phyloP scores from a whole-genome alignment of 2,329 filamentous ascomycete species.

The Dactylellina haptotyla region DNA sequence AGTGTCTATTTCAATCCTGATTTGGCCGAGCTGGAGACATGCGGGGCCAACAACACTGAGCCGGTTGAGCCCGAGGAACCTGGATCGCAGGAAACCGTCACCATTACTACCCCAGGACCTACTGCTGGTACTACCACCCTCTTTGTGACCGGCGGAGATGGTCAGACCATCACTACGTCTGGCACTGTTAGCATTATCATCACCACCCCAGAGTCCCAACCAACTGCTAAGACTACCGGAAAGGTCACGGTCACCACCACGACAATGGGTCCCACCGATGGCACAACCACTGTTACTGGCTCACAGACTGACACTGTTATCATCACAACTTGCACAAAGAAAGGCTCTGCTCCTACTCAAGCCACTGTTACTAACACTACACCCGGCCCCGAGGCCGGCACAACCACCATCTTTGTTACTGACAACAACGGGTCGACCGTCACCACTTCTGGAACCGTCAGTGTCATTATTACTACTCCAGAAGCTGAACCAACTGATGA shows the following conservation, averaged over 20 bases:
- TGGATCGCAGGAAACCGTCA: not conserved
- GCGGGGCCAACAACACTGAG: not conserved
- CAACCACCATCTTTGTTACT: not conserved
- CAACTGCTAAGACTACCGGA: not conserved
- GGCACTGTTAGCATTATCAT: too few species aligned
- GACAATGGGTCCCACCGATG: not conserved
- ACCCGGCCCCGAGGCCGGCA: not conserved
- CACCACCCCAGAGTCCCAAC: not conserved
- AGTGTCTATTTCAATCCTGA: not conserved
- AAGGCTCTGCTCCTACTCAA: not conserved
- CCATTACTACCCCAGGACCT: not conserved
- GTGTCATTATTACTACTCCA: constrained; percentile 2
- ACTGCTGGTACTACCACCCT: not conserved
- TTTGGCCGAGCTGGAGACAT: not conserved
- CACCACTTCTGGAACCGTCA: not conserved
- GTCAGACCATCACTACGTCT: too few species aligned
- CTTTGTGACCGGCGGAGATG: not conserved
- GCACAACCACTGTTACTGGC: not conserved
- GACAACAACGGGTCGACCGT: not conserved
- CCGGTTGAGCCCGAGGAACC: too few species aligned
- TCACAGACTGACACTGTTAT: not conserved
- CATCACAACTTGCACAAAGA: not conserved
- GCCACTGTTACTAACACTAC: not conserved
- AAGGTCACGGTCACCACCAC: not conserved
- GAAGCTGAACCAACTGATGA: too few species aligned